phyloP scores from a whole-genome alignment of 1,284 basidiomycete genomes.

The Veloboletus limbatus region DNA sequence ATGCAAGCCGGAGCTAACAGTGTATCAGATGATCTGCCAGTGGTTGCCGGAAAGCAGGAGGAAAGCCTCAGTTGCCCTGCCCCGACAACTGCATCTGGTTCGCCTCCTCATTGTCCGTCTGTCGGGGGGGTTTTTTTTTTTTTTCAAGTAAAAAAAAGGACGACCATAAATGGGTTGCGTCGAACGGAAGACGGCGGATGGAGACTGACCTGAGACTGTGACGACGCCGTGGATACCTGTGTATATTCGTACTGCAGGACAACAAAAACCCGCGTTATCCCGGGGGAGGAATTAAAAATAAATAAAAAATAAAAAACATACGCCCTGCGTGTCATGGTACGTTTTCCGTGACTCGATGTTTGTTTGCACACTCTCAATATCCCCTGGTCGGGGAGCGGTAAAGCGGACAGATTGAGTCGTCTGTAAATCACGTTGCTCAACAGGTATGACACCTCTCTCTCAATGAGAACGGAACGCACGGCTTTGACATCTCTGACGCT shows the following conservation, averaged over 20 bases:
- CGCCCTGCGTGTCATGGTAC: constrained; percentile 14
- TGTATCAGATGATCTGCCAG: too few relatives aligned
- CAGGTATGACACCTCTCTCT: neutral
- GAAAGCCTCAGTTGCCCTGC: neutral
- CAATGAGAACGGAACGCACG: constrained; percentile 12
- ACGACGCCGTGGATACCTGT: constrained; percentile 19
- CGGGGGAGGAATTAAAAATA: neutral
- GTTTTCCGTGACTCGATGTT: constrained; percentile 20
- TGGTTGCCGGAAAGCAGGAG: too few relatives aligned
- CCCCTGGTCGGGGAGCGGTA: neutral
- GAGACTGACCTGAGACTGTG: constrained; percentile 21
- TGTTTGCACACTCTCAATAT: constrained; percentile 7
- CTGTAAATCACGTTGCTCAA: constrained; percentile 9
- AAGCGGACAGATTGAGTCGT: constrained; percentile 20
- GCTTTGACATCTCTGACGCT: constrained; percentile 12
- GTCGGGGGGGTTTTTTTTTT: too few relatives aligned
- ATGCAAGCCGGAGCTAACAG: too few relatives aligned
- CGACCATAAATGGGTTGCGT: neutral
- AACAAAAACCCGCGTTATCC: neutral
- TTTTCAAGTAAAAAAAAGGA: too few relatives aligned
- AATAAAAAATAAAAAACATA: constrained; percentile 1
- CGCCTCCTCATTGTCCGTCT: constrained; percentile 13
- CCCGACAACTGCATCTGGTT: constrained; percentile 16
- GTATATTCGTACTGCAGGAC: constrained; percentile 15
- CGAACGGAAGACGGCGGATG: neutral